A percentile compares a stretch with the other conserved stretches of the same genome.
Conservation (phyloP, 495 filamentous ascomycete species). For the Neurospora sp. region DNA sequence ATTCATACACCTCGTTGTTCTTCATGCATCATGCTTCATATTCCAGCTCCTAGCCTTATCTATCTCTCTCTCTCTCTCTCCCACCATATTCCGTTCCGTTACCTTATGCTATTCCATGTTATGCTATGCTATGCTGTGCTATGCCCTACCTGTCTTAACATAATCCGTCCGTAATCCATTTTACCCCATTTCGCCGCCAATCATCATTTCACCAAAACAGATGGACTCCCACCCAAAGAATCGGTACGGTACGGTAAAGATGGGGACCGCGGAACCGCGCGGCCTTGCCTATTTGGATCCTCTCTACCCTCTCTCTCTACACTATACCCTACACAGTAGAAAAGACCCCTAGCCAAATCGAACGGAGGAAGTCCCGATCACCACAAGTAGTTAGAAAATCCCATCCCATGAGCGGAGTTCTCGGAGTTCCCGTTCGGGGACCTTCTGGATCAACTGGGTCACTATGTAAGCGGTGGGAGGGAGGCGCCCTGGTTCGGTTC, state of each 20-base stretch:
- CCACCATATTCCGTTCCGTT: neutral
- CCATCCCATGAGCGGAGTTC: neutral
- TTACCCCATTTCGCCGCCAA: neutral
- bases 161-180: neutral
- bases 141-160: neutral
- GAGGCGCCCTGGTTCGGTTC: neutral
- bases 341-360: neutral
- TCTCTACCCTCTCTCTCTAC: too few relatives aligned
- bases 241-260: neutral
- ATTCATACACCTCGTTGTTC: neutral
- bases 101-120: neutral
- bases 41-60: too few relatives aligned
- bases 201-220: neutral
- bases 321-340: too few relatives aligned
- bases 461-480: neutral
- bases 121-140: neutral
- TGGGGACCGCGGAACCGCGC: neutral
- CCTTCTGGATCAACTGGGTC: neutral
- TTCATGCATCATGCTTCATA: neutral
- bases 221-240: neutral
- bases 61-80: neutral
- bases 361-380: neutral
- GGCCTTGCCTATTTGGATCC: neutral
- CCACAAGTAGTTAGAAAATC: neutral
- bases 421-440: neutral